phyloP scores from a whole-genome alignment of 2,329 filamentous ascomycete genomes.

The Xylogone sp. region DNA sequence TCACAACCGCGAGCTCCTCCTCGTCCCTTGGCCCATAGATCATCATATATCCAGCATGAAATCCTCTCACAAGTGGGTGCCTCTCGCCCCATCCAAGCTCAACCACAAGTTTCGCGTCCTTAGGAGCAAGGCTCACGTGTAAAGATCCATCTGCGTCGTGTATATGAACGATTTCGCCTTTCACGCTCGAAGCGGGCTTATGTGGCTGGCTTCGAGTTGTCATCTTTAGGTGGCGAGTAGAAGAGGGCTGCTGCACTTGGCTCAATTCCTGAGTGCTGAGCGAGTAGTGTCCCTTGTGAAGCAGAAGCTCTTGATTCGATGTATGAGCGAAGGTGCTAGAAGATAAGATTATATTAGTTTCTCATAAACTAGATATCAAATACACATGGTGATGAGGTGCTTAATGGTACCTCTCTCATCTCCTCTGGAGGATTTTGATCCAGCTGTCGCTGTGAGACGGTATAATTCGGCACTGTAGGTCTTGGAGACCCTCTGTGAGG shows the following conservation, averaged over 20 bases:
- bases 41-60: constrained; percentile 13
- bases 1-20: constrained; percentile 9
- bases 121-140: constrained; percentile 10
- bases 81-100: constrained; percentile 15
- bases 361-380: neutral
- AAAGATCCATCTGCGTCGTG: constrained; percentile 12
- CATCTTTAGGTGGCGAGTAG: neutral
- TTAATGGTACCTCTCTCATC: neutral
- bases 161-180: constrained; percentile 9
- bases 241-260: constrained; percentile 2
- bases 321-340: neutral
- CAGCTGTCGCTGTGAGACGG: constrained; percentile 3
- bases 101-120: constrained; percentile 13
- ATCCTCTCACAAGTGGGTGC: constrained; percentile 5
- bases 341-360: neutral
- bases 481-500: neutral
- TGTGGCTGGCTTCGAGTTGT: neutral
- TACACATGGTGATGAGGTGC: neutral
- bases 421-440: neutral
- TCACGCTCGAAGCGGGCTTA: constrained; percentile 1
- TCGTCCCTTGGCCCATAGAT: constrained; percentile 15
- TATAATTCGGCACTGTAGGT: constrained; percentile 2
- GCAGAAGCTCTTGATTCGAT: neutral
- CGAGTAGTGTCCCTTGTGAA: neutral
- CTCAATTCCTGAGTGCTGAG: constrained; percentile 1